Base-by-base conservation (phyloP, 176 grass and related monocot genomes). In the Alopecurus myosuroides region DNA sequence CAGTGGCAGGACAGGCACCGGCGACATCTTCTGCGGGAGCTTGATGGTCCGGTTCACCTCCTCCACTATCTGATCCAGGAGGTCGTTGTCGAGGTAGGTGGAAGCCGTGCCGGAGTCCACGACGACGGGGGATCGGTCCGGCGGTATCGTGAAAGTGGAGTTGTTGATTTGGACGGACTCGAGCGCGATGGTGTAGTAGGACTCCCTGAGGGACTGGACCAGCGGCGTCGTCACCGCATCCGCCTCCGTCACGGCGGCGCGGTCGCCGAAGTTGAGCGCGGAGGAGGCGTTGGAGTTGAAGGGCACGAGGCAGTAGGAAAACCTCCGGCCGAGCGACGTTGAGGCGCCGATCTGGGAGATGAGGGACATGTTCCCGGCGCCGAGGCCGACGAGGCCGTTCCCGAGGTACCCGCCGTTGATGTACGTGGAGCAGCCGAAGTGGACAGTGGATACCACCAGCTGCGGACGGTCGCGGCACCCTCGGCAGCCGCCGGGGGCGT, bases 231-330 rank as follows among this genome's bases (percentile, higher is more conserved):
- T 68, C 30, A 4, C 86, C 9, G 87, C 81, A 31, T 48, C 76
- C 11, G 39, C 50, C 40, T 80, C 85, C 1, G 60, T 76, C 7
- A 92, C 70, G 55, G 49, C 11, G n/a, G 94, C 94, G 6, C 26
- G 50, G 11, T 88, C 33, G 2, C 92, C 92, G 55, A 97, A 91
- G 80, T 82, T 82, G 33, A 97, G 73, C 18, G 40, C 15, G 36
- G 88, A 89, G 18, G 72, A 87, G 40, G 75, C 11, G 46, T 92
- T 81, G 20, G 25, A 5, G 65, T 41, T 10, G 29, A 40, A 28
- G 20, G 84, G 77, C 29, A 89, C 74, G 7, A 97, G 85, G 83
- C 90, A 97, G 72, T 97, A 94, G 30, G 92, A 94, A 86, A 97
- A 94, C 36, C 23, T 84, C 4, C 82, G 83, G 5, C 65, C 88